These are phyloP conservation scores for Solidago caesia DNA, from an alignment of 129 eudicot species.

Conservation along the genomic window DNA sequence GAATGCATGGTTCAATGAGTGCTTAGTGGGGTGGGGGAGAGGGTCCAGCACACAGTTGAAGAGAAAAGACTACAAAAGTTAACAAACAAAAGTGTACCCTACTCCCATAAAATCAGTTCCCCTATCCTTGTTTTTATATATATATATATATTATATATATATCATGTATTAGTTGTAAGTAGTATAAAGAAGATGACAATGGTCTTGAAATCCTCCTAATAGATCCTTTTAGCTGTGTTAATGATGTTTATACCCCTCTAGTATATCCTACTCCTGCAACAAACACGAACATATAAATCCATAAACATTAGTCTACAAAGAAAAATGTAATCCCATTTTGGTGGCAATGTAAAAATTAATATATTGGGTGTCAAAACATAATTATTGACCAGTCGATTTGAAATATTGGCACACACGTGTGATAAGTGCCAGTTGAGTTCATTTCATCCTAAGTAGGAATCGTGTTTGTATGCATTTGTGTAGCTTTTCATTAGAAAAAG, in stretches of 20 bases:
- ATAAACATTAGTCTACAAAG: not conserved
- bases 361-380: not conserved
- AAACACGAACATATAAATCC: not conserved
- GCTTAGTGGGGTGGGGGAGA: slow-evolving; percentile 27
- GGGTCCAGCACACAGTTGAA: slow-evolving; percentile 76
- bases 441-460: no score
- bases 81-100: slow-evolving; percentile 56
- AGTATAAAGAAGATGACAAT: slow-evolving; percentile 62
- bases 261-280: slow-evolving; percentile 63
- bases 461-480: no score
- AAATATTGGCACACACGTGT: no score
- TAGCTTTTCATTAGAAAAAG: not conserved
- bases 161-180: slow-evolving; percentile 44
- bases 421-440: no score
- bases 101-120: slow-evolving; percentile 74
- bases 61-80: slow-evolving; percentile 63
- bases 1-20: slow-evolving; percentile 46
- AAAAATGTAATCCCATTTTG: no score
- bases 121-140: slow-evolving; percentile 44
- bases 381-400: not conserved
- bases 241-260: slow-evolving; percentile 34
- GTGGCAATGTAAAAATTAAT: not conserved
- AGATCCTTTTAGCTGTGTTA: slow-evolving; percentile 33
- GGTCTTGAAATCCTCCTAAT: slow-evolving; percentile 51
- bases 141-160: no score